Conservation (phyloP, 768 basidiomycete species). For the Tylopilus plumbeoviolaceoides region DNA sequence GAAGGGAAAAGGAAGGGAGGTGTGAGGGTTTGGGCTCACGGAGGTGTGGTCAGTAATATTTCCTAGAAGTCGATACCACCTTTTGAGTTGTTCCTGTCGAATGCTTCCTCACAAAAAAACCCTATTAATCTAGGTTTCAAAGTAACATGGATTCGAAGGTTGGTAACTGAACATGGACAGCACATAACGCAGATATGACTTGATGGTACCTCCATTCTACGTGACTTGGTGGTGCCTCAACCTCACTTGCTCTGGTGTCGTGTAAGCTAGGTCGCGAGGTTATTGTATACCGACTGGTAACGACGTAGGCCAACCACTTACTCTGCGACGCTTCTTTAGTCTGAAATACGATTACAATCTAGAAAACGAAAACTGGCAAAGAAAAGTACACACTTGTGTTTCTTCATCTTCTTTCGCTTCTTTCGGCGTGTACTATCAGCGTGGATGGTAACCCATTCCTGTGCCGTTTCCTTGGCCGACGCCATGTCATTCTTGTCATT, state of each 20-base stretch:
- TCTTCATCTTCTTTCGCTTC: conserved; percentile 92
- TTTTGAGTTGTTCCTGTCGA: background rate
- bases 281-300: conserved; percentile 8
- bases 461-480: conserved; percentile 50
- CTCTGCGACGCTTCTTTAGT: conserved; percentile 88
- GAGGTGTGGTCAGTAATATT: background rate
- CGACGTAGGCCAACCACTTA: conserved; percentile 35
- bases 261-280: conserved; percentile 38
- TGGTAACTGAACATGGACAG: background rate
- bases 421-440: conserved; percentile 84
- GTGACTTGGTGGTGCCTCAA: background rate
- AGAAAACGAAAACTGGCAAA: conserved; percentile 8
- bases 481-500: conserved; percentile 47
- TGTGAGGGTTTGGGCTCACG: conserved; percentile 60
- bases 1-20: conserved; percentile 58
- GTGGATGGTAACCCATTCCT: conserved; percentile 60
- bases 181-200: background rate
- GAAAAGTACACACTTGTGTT: conserved; percentile 73
- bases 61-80: background rate
- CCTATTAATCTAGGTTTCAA: background rate
- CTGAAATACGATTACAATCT: conserved; percentile 34
- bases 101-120: background rate
- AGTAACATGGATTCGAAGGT: background rate
- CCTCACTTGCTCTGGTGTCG: conserved; percentile 35
- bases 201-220: background rate